Conservation (phyloP, 1,139 yeast species). For the Pichia terricola region DNA sequence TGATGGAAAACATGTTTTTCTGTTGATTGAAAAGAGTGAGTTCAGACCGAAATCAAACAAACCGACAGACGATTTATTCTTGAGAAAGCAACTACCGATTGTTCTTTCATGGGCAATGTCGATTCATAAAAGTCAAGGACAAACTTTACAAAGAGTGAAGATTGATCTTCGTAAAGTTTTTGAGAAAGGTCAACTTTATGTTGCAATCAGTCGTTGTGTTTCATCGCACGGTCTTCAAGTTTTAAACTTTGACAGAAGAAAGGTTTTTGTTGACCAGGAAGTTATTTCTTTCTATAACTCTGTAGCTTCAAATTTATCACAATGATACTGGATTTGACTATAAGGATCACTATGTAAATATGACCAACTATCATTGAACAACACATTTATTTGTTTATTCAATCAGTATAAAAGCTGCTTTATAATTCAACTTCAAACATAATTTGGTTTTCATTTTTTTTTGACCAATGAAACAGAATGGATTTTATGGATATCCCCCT, state of each 20-base stretch:
- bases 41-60: slow-evolving; percentile 1
- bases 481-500: too few relatives aligned
- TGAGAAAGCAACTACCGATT: slow-evolving; percentile 58
- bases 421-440: too few relatives aligned
- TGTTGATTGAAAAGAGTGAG: slow-evolving; percentile 9
- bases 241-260: slow-evolving; percentile 52
- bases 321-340: too few relatives aligned
- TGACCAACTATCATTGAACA: too few relatives aligned
- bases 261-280: slow-evolving; percentile 53
- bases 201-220: slow-evolving; percentile 85
- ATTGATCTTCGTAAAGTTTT: slow-evolving; percentile 65
- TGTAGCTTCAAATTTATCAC: not conserved
- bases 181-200: slow-evolving; percentile 84
- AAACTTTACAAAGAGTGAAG: slow-evolving; percentile 67
- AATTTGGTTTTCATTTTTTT: too few relatives aligned
- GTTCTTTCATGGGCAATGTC: slow-evolving; percentile 83
- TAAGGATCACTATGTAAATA: too few relatives aligned
- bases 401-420: too few relatives aligned
- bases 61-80: not conserved
- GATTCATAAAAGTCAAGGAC: slow-evolving; percentile 89
- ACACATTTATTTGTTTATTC: too few relatives aligned
- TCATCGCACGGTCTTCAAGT: slow-evolving; percentile 66
- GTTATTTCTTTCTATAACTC: slow-evolving; percentile 45
- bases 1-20: slow-evolving; percentile 23
- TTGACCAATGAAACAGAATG: too few relatives aligned